Base-by-base conservation (phyloP, 257 asterid genomes). In the Plantago ovata region DNA sequence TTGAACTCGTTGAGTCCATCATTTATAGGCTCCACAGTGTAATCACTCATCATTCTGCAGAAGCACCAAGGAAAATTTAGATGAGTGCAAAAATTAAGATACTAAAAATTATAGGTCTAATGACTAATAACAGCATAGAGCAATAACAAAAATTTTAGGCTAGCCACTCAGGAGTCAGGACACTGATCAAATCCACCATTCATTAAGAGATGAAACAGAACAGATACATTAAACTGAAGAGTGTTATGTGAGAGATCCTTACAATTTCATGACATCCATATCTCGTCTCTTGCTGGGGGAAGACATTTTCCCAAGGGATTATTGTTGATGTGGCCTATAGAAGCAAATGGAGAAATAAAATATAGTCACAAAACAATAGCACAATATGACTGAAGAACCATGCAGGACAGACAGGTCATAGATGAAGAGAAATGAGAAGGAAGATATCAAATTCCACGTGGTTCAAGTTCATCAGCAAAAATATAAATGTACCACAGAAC, bases 231-330 rank as follows among this genome's bases (percentile, higher is more conserved):
- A 32, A 52, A 16, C 10, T 10, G 7, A 18, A 39, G 54, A 45
- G 43, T 2, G 32, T 1, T 13, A 41, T n/a, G 10, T 13, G 32
- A 47, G 20, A 38, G 47, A 51, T 38, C 51, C 96, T 76, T 77
- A 87, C 98, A 91, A 61, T 75, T 91, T 91, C 96, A 87, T 91
- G 65, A 91, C 96, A 71, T 91, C 95, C 95, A 87, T 91, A 75
- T 91, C 95, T 56, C 92, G 87, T 68, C 98, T 75, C 76, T 91
- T 87, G 81, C 95, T 85, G 1, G 96, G 98, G 65, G 98, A 91
- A 59, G 98, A 81, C 94, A 91, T 86, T 75, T 64, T 42, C 69
- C 38, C 60, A n/a, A 58, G 44, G 23, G 58, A 63, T 56, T 42
- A 58, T 21, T 15, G 13, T 20, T 50, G 56, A 50, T 36, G 23